Evolutionary conservation across 164 flowering plant genomes (phyloP).

Genomic region (Buxus sempervirens): DNA sequence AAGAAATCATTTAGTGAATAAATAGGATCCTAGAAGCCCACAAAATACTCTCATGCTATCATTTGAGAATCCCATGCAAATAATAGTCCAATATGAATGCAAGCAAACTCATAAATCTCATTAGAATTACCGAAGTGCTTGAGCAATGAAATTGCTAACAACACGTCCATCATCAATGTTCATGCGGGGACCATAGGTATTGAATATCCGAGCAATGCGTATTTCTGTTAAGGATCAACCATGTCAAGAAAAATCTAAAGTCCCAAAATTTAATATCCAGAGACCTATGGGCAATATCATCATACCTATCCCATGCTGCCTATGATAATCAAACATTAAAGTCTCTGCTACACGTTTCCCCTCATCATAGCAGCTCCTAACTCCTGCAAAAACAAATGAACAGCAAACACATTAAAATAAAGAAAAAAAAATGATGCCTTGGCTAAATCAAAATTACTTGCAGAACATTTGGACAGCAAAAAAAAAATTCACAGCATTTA

Average conservation of each 20-base stretch:
- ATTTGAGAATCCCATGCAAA: background rate
- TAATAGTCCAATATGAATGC: no score
- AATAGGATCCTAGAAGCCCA: background rate
- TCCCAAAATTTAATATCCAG: background rate
- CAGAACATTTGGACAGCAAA: no score
- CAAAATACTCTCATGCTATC: background rate
- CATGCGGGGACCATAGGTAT: conserved; percentile 86
- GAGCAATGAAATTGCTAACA: conserved; percentile 86
- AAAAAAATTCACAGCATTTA: no score
- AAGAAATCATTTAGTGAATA: background rate
- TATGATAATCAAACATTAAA: conserved; percentile 85
- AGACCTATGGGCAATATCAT: background rate
- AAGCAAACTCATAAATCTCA: background rate
- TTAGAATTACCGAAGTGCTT: conserved; percentile 58
- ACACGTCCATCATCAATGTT: conserved; percentile 90
- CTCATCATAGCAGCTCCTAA: conserved; percentile 82
- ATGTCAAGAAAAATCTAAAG: background rate
- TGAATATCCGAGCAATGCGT: conserved; percentile 76
- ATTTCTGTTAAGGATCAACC: conserved; percentile 40
- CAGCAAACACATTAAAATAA: background rate
- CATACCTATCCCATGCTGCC: conserved; percentile 81
- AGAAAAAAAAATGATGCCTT: no score
- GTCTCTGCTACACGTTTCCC: conserved; percentile 90
- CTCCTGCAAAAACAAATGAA: conserved; percentile 37
- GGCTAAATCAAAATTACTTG: no score